A percentile compares a stretch with the other conserved stretches of the same genome.
phyloP scores from a whole-genome alignment of 495 filamentous ascomycete species.

The Penicillium mononematosum region DNA sequence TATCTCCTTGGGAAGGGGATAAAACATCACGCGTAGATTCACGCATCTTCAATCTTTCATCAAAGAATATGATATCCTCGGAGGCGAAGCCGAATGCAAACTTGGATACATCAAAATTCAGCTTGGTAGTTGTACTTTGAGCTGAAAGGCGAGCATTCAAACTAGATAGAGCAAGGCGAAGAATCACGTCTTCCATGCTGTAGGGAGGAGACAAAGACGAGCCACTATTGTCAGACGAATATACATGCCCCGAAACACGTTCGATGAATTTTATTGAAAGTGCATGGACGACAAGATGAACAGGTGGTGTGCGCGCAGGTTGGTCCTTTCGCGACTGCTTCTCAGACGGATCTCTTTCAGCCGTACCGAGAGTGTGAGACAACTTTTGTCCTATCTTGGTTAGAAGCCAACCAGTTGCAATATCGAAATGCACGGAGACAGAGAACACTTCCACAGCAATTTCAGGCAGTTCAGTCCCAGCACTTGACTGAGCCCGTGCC shows the following conservation, averaged over 20 bases:
- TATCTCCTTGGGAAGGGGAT: constrained; percentile 58
- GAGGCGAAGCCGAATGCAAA: constrained; percentile 71
- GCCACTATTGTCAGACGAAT: constrained; percentile 19
- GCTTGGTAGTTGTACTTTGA: constrained; percentile 21
- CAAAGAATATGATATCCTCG: constrained; percentile 76
- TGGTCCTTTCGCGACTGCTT: constrained; percentile 3
- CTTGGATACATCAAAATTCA: constrained; percentile 53
- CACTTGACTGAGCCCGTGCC: constrained; percentile 9
- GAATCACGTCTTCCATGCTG: constrained; percentile 36
- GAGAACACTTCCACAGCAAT: constrained; percentile 59
- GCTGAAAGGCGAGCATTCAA: constrained; percentile 28
- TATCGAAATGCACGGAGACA: constrained; percentile 60
- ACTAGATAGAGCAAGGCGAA: constrained; percentile 31
- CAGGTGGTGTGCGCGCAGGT: constrained; percentile 29
- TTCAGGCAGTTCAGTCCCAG: constrained; percentile 15
- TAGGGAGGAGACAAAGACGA: constrained; percentile 23
- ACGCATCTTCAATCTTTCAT: constrained; percentile 61
- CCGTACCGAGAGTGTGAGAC: constrained; percentile 38
- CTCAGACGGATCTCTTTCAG: constrained; percentile 13
- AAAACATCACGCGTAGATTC: constrained; percentile 65
- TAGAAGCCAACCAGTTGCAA: constrained; percentile 65
- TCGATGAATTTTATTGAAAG: constrained; percentile 66
- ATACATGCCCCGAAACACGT: constrained; percentile 48
- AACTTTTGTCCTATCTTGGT: constrained; percentile 58
- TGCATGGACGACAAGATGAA: constrained; percentile 53